Conservation (phyloP, 352 stramenopile genomes). For the Globisporangium yorkense region DNA sequence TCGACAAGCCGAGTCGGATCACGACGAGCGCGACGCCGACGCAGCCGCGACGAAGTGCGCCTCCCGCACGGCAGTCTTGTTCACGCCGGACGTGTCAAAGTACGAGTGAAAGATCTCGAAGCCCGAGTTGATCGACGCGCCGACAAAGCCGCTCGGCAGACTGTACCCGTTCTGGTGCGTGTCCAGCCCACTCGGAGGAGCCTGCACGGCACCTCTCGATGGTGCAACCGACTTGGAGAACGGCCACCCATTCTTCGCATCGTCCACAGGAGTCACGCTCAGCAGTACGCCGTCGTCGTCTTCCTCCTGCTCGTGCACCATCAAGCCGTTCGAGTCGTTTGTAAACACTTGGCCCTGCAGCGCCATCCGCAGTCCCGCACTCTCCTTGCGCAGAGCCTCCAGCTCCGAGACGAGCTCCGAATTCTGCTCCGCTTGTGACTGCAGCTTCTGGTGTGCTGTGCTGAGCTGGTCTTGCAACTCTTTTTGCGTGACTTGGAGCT, state of each 20-base stretch:
- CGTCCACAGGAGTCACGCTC: slow-evolving; percentile 51
- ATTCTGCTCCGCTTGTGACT: slow-evolving; percentile 69
- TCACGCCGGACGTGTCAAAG: slow-evolving; percentile 36
- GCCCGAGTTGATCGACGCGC: slow-evolving; percentile 52
- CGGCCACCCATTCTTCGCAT: slow-evolving; percentile 3
- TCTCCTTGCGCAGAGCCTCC: slow-evolving; percentile 60
- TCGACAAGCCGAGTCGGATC: not conserved
- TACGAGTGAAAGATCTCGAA: slow-evolving; percentile 80
- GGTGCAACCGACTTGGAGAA: not conserved
- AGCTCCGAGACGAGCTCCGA: slow-evolving; percentile 64
- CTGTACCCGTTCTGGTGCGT: slow-evolving; percentile 8
- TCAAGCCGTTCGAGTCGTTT: slow-evolving; percentile 45
- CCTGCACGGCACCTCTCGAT: not conserved
- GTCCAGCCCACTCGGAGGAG: slow-evolving; percentile 4
- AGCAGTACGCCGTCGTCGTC: slow-evolving; percentile 72
- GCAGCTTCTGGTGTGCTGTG: slow-evolving; percentile 56
- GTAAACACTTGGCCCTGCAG: slow-evolving; percentile 77
- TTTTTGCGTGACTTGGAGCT: slow-evolving; percentile 73
- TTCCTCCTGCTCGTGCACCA: slow-evolving; percentile 73
- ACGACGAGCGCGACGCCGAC: not conserved
- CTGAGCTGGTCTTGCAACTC: slow-evolving; percentile 67
- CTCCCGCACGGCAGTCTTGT: not conserved
- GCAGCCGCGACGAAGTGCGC: not conserved
- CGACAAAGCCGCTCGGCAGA: slow-evolving; percentile 33
- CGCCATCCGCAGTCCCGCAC: slow-evolving; percentile 39